Conservation (phyloP, 176 grass and related monocot genomes). For the Guadua angustifolia region DNA sequence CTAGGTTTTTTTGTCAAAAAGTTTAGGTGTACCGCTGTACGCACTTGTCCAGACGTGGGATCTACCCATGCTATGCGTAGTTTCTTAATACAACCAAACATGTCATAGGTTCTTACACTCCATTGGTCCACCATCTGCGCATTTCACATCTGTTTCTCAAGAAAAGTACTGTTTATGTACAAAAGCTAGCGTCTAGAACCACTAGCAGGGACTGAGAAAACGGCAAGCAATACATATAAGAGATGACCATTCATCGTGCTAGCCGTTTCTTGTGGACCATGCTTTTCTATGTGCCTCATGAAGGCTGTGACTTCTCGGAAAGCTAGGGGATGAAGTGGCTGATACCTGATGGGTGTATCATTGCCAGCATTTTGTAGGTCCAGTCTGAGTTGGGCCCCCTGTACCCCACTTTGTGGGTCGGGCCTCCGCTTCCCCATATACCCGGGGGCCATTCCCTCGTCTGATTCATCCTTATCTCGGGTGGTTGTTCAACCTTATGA, state of each 20-base stretch:
- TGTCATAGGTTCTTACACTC: slow-evolving; percentile 31
- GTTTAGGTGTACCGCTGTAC: too few relatives aligned
- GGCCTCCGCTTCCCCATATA: slow-evolving; percentile 17
- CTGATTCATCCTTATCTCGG: slow-evolving; percentile 37
- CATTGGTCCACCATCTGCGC: slow-evolving; percentile 32
- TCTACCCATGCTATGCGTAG: background rate
- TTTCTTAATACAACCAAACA: slow-evolving; percentile 24
- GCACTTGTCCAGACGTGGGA: too few relatives aligned
- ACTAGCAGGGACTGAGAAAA: slow-evolving; percentile 36
- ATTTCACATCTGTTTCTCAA: slow-evolving; percentile 36
- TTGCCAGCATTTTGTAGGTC: slow-evolving; percentile 54
- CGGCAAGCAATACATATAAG: slow-evolving; percentile 25
- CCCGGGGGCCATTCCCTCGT: slow-evolving; percentile 32
- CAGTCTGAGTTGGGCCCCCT: slow-evolving; percentile 37
- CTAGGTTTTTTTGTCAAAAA: too few relatives aligned
- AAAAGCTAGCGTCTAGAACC: slow-evolving; percentile 35
- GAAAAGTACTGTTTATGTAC: slow-evolving; percentile 38
- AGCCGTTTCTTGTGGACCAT: slow-evolving; percentile 52
- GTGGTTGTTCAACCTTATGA: slow-evolving; percentile 37
- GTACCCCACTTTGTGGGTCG: slow-evolving; percentile 40
- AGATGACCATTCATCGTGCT: slow-evolving; percentile 42
- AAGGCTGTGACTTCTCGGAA: slow-evolving; percentile 59
- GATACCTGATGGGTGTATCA: slow-evolving; percentile 55
- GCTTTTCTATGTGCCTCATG: slow-evolving; percentile 43
- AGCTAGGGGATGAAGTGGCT: slow-evolving; percentile 47